Percentiles rank a stretch among this genome's conserved stretches.
Conservation (phyloP, 257 asterid genomes). For the Prunella vulgaris region DNA sequence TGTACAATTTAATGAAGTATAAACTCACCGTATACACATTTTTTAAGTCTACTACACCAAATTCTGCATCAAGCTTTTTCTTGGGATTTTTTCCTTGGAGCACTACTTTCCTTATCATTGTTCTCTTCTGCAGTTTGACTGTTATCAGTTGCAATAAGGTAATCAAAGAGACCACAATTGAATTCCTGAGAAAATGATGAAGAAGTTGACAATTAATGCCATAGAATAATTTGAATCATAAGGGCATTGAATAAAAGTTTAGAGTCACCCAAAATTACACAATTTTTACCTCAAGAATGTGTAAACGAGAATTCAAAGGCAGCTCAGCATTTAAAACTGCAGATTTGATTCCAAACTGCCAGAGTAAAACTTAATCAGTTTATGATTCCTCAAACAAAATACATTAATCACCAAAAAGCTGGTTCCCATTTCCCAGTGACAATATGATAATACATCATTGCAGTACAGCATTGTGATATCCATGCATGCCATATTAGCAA, state of each 20-base stretch:
- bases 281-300: slow-evolving; percentile 78
- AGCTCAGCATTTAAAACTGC: slow-evolving; percentile 92
- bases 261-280: slow-evolving; percentile 9
- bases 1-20: background rate
- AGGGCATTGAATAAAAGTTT: background rate
- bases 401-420: no score
- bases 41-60: slow-evolving; percentile 94
- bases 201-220: slow-evolving; percentile 14
- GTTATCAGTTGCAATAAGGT: slow-evolving; percentile 79
- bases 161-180: slow-evolving; percentile 93
- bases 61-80: slow-evolving; percentile 70
- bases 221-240: background rate
- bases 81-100: slow-evolving; percentile 47
- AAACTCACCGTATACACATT: slow-evolving; percentile 78
- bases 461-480: no score
- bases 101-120: slow-evolving; percentile 38
- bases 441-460: no score
- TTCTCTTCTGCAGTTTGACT: slow-evolving; percentile 45
- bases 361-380: slow-evolving; percentile 21
- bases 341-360: slow-evolving; percentile 90
- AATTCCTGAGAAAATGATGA: slow-evolving; percentile 51
- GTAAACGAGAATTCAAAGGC: slow-evolving; percentile 94
- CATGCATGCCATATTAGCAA: background rate
- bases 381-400: no score
- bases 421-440: no score